Evolutionary conservation across 148 eudicot genomes (phyloP), one percentile per base, ranked within the genome.

Genomic region (Rhododendron kiyosumense): DNA sequence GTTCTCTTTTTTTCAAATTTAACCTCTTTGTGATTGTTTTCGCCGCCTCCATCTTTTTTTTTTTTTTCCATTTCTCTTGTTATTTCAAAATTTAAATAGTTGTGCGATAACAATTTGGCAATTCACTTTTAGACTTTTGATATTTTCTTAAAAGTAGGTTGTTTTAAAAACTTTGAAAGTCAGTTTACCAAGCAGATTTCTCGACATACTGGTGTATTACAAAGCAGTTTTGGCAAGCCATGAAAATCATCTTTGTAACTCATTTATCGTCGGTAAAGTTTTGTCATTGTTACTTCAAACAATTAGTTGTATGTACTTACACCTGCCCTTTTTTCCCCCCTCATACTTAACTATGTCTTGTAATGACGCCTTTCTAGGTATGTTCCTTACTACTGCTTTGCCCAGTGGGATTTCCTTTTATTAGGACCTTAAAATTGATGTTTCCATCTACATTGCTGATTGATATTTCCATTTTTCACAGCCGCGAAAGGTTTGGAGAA

Each of bases 401-500:
- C 15, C 73, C 34, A 11, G 4, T 10, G 13, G 73, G 73, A n/a
- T 67, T 41, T 36, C 51, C n/a, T 30, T 41, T 77, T 77, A 22
- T 77, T 22, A 77, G 1, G 48, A 77, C 28, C 49, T 43, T 46
- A 78, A n/a, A 41, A 46, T 43, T 78, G 54, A 78, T 78, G 81
- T 26, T 78, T 22, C 52, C 43, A 45, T 43, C 3, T 41, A 18
- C 11, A 22, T 22, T 22, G n/a, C 46, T 18, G n/a, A 67, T 36
- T 36, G 24, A 15, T 78, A 5, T 54, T 45, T 2, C 41, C 38
- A 22, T 57, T 22, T 6, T 84, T 54, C 38, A n/a, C 86, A 84
- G 86, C 74, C 86, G 86, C 14, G 86, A 84, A 77, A 84, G 15
- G 52, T 84, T 84, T 57, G 86, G 86, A 57, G 86, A 84, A 69